phyloP scores from a whole-genome alignment of 108 stramenopile genomes.

The Bacterosira constricta region DNA sequence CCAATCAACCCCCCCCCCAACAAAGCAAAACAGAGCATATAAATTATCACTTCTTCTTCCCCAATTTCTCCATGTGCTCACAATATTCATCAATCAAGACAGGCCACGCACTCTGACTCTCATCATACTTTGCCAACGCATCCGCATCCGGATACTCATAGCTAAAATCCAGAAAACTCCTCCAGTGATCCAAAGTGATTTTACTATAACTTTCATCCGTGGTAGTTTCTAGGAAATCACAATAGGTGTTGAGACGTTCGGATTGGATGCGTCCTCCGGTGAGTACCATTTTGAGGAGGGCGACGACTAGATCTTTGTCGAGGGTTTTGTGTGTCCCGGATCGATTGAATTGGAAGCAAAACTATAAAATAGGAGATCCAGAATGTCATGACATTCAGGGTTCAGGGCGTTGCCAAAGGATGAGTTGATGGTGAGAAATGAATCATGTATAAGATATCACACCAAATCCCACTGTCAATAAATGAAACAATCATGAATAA shows the following conservation, averaged over 20 bases:
- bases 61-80: constrained; percentile 74
- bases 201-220: constrained; percentile 62
- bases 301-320: constrained; percentile 88
- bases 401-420: background rate
- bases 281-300: constrained; percentile 74
- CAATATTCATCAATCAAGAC: constrained; percentile 88
- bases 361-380: constrained; percentile 34
- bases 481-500: background rate
- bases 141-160: constrained; percentile 64
- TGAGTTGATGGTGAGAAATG: background rate
- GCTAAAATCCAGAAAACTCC: constrained; percentile 86
- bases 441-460: constrained; percentile 5
- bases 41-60: constrained; percentile 44
- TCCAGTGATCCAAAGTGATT: constrained; percentile 90
- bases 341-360: constrained; percentile 90
- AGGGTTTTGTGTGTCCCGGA: constrained; percentile 91
- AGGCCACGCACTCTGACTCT: constrained; percentile 82
- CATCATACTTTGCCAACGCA: constrained; percentile 73
- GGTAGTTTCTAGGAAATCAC: constrained; percentile 63
- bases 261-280: constrained; percentile 38
- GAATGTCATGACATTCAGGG: background rate
- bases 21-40: background rate
- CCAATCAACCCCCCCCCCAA: too few relatives aligned
- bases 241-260: constrained; percentile 66
- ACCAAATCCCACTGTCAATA: too few relatives aligned